These are phyloP conservation scores for Boletellus sp. DNA, from an alignment of 1,284 basidiomycete genomes.

Conservation along the genomic window DNA sequence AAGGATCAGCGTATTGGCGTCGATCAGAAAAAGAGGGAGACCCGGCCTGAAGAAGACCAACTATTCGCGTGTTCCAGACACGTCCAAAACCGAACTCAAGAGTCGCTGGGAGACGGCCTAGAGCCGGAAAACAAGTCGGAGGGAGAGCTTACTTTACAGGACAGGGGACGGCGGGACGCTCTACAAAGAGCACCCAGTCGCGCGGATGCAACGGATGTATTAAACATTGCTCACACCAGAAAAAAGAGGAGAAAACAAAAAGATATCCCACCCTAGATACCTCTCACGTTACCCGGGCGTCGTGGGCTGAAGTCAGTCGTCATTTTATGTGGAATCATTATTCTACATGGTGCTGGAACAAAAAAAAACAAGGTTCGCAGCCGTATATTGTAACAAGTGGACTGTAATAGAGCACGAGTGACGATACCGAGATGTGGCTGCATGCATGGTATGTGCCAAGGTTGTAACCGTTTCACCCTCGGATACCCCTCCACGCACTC, in stretches of 20 bases:
- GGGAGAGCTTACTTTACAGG: conserved; percentile 4
- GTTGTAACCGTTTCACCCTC: conserved; percentile 35
- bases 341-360: conserved; percentile 28
- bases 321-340: conserved; percentile 22
- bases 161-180: conserved; percentile 1
- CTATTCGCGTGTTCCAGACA: neutral
- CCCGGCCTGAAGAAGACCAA: neutral
- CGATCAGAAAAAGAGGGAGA: conserved; percentile 3
- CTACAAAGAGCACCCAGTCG: neutral
- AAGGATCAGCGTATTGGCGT: neutral
- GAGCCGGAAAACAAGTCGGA: conserved; percentile 3
- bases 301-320: conserved; percentile 11
- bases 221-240: conserved; percentile 3
- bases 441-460: conserved; percentile 3
- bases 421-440: conserved; percentile 2
- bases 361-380: conserved; percentile 10
- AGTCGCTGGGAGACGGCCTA: neutral
- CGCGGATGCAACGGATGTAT: neutral
- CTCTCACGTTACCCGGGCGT: neutral
- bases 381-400: conserved; percentile 9
- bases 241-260: conserved; percentile 23
- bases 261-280: conserved; percentile 13
- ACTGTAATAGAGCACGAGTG: conserved; percentile 7
- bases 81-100: neutral
- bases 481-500: conserved; percentile 65